Base-by-base conservation (phyloP, 345 rosid species). In the Linum tenue region DNA sequence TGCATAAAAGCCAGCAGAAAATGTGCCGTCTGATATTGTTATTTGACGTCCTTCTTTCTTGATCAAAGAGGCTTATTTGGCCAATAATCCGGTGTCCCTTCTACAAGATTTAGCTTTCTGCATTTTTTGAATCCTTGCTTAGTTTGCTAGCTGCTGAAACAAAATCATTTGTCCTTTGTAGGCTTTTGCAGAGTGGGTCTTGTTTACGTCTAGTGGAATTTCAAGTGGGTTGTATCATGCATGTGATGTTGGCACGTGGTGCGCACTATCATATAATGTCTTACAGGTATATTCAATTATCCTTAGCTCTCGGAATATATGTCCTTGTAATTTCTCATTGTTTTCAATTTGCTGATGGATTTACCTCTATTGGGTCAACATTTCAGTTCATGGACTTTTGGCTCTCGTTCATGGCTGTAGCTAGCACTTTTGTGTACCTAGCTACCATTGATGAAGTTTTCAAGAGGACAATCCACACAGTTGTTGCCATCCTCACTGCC, bases 381-480 rank as follows among this genome's bases (percentile, higher is more conserved):
- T 73, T 79, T 78, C 95, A 94, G 97, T 94, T 94, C 79, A 83
- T 94, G 97, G 99, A 90, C 79, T 94, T 94, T 69, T 94, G 99
- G 99, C 97, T 94, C 66, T 94, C 99, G 56, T 94, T 94, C 85
- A 86, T 94, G 96, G 99, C 96, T 48, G 92, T 94, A 17, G 85
- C 88, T 68, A 88, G 92, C 81, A 94, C 96, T 7, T 90, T 94
- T 53, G 77, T 94, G 51, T 85, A 85, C 86, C 71, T 90, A 56
- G 76, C 96, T 64, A 85, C 89, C 5, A 80, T 83, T 59, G 72
- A 74, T 78, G 99, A 94, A 83, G 80, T 76, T 55, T 75, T 74
- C 60, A 90, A 94, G 74, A 77, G 97, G 84, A 76, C 95, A 58
- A 83, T 90, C 57, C 96, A 90, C 76, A 76, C 90, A 15, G 90